Base-by-base conservation (phyloP, 192 early-diverging fungal species). In the Spinellus fusiger region DNA sequence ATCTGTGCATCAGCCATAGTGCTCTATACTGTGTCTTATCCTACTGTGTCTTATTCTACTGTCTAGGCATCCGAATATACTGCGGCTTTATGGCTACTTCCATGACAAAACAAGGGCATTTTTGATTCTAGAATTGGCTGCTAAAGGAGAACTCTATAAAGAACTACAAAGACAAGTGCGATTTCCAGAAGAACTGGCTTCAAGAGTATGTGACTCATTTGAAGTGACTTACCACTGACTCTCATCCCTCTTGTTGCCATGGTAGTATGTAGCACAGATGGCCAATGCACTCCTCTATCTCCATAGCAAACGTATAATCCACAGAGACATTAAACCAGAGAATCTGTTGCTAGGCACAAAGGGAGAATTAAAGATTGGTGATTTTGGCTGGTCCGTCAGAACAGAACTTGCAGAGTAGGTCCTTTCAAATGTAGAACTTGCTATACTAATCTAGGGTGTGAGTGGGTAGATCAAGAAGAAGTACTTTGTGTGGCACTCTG, bases 331-430 rank as follows among this genome's bases (percentile, higher is more conserved):
- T 62, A 98, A 98, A 73, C 95, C 94, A 22, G 94, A 96, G 65
- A 98, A 98, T 54, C 64, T 98, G 56, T 70, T 98, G 57, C 69
- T 98, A 22, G 91, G 88, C n/a, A 61, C 83, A 16, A 77, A 89
- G 26, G 94, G 92, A 27, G 90, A 95, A 59, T 77, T 98, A 38
- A 96, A 96, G 61, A 94, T 98, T 69, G 91, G 86, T 13, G 95
- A 98, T 77, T 98, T 98, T 81, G 95, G 95, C 1, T 98, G 95
- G 95, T 91, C 90, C 1, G 93, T 98, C 10, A 90, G 94, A 64
- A 84, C 92, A 28, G 87, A 85, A 15, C 80, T 83, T 52, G 75
- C 79, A 53, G 87, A 61, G 66, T 68, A 68, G 46, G 59, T 44
- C 1, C 23, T 29, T n/a, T 4, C 26, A 29, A 47, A 8, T 50